phyloP scores from a whole-genome alignment of 257 asterid genomes.

The Penstemon newberryi region DNA sequence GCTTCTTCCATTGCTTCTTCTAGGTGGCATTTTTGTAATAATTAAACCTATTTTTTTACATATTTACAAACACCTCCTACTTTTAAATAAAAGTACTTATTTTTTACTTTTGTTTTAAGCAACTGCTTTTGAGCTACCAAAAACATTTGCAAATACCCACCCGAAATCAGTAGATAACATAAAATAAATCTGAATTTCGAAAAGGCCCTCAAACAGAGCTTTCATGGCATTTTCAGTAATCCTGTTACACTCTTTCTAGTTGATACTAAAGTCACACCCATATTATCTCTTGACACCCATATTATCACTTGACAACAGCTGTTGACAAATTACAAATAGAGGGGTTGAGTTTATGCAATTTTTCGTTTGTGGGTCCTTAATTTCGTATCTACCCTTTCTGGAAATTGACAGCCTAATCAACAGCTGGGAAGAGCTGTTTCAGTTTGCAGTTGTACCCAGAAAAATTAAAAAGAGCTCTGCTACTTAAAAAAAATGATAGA shows the following conservation, averaged over 20 bases:
- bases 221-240: conserved; percentile 35
- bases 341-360: conserved; percentile 30
- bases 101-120: too few relatives aligned
- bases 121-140: too few relatives aligned
- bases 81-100: neutral
- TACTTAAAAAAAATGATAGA: conserved; percentile 22
- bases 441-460: conserved; percentile 22
- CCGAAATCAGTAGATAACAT: neutral
- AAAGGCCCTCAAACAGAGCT: conserved; percentile 26
- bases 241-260: neutral
- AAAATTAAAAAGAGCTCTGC: conserved; percentile 35
- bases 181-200: neutral
- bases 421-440: conserved; percentile 75
- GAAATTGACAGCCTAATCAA: conserved; percentile 66
- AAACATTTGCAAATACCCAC: too few relatives aligned
- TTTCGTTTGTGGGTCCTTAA: conserved; percentile 47
- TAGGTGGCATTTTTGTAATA: too few relatives aligned
- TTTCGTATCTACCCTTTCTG: conserved; percentile 33
- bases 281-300: conserved; percentile 30
- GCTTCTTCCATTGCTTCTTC: too few relatives aligned
- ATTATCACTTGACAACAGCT: conserved; percentile 48
- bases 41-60: too few relatives aligned
- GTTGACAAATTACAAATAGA: conserved; percentile 32
- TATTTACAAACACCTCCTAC: conserved; percentile 12
- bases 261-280: neutral